Evolutionary conservation across 1,284 basidiomycete genomes (phyloP), one percentile per base, ranked within the genome.

Genomic region (Filobasidium uniguttulatum): DNA sequence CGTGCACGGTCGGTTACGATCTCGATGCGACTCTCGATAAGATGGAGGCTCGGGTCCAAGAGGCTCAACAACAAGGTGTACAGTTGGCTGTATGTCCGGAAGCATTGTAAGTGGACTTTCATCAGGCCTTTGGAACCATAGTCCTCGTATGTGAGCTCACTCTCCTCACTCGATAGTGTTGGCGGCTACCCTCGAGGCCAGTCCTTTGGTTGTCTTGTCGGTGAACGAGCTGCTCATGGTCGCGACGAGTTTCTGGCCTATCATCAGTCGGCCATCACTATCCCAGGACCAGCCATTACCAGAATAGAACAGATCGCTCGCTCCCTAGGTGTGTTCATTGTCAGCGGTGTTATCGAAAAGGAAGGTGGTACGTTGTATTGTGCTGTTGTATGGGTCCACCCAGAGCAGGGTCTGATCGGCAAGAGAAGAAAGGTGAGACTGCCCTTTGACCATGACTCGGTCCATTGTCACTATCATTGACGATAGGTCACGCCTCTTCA

Each of bases 301-400:
- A 66, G 67, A 3, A 71, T 82, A n/a, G 78, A 77, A 56, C 57
- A 61, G 10, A 70, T 81, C 54, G 74, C 76, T 52, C 71, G 66
- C 47, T 72, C 73, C 26, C 70, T 71, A 1, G 71, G 65, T 5
- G 71, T 81, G n/a, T 79, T 80, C 57, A 67, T 83, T 28, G 77
- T 82, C 36, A 71, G 80, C 10, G 81, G 81, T 3, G 72, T 81
- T 15, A 77, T 83, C 50, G 82, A 83, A 59, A 72, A 75, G 25
- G 79, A 77, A 15, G 72, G 73, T 15, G 80, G 80, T 0, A 81
- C 80, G 0, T 67, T 83, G 23, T 83, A 81, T 57, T 83, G 81
- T 65, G 77, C 80, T 0, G 75, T 65, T 9, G 70, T 81, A 17
- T 82, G 81, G 60, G 72, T 82, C n/a, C 74, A 77, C 53, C 79